These are phyloP conservation scores for Senna tora DNA, from an alignment of 306 rosid species.

Conservation along the genomic window DNA sequence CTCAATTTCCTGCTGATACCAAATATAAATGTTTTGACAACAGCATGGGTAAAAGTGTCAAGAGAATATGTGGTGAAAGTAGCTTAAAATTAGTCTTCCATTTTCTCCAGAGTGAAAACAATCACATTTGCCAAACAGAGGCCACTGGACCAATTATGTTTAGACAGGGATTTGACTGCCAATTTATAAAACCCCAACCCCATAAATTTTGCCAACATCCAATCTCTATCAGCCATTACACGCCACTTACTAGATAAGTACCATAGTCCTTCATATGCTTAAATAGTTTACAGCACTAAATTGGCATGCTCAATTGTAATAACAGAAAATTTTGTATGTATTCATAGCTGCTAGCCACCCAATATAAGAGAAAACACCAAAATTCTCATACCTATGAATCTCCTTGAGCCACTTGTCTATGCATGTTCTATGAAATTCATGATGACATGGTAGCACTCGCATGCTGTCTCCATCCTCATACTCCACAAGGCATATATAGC, in stretches of 20 bases:
- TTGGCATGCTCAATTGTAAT: constrained; percentile 18
- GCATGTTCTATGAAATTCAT: constrained; percentile 87
- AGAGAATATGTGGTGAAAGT: background rate
- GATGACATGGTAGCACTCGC: constrained; percentile 90
- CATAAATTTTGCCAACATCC: background rate
- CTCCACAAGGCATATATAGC: constrained; percentile 99
- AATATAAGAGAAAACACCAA: constrained; percentile 10
- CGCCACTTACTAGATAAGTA: constrained; percentile 16
- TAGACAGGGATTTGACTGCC: background rate
- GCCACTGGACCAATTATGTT: background rate
- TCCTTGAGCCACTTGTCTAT: constrained; percentile 99
- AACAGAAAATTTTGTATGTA: background rate
- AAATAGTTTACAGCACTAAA: constrained; percentile 15
- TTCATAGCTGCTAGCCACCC: constrained; percentile 13
- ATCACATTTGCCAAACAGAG: background rate
- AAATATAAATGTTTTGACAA: constrained; percentile 15
- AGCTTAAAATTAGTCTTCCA: background rate
- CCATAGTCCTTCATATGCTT: constrained; percentile 9
- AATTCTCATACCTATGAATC: constrained; percentile 78
- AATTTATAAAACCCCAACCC: background rate
- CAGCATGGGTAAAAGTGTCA: constrained; percentile 1
- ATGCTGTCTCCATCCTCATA: constrained; percentile 93
- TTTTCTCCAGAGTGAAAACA: background rate
- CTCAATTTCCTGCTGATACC: background rate
- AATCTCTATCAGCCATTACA: background rate